These are phyloP conservation scores for Selaginella moellendorffii DNA, from an alignment of 75 land plant species.

Conservation along the genomic window DNA sequence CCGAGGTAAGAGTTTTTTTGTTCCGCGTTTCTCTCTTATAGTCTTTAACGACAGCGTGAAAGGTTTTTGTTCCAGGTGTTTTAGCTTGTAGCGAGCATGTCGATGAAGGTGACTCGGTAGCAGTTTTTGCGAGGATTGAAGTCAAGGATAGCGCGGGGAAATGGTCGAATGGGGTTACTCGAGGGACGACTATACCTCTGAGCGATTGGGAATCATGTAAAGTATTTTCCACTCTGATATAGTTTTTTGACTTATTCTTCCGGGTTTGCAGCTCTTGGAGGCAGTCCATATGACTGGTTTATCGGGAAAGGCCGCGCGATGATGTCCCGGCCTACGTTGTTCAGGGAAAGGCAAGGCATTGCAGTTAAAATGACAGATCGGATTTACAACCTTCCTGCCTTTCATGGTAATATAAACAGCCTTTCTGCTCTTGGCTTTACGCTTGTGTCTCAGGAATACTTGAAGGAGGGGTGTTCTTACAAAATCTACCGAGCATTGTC, in stretches of 20 bases:
- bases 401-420: conserved; percentile 37
- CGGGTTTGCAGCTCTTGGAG: conserved; percentile 40
- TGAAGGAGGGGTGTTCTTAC: conserved; percentile 84
- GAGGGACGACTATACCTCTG: conserved; percentile 58
- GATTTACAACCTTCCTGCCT: conserved; percentile 72
- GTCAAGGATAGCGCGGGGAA: conserved; percentile 39
- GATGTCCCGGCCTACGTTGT: conserved; percentile 75
- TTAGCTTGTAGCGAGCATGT: conserved; percentile 92
- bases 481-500: conserved; percentile 87
- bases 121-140: conserved; percentile 84
- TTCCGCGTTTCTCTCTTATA: not conserved
- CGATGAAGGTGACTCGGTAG: conserved; percentile 77
- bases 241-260: not conserved
- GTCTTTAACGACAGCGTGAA: not conserved
- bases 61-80: conserved; percentile 96
- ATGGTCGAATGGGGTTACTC: conserved; percentile 72
- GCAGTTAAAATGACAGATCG: conserved; percentile 69
- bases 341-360: conserved; percentile 65
- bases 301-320: conserved; percentile 69
- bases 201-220: conserved; percentile 39
- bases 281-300: conserved; percentile 44
- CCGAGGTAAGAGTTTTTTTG: conserved; percentile 42
- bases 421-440: not conserved
- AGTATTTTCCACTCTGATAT: not conserved
- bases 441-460: conserved; percentile 60